Evolutionary conservation across 495 filamentous ascomycete genomes (phyloP).

Genomic region (Penicillium tannophilum): DNA sequence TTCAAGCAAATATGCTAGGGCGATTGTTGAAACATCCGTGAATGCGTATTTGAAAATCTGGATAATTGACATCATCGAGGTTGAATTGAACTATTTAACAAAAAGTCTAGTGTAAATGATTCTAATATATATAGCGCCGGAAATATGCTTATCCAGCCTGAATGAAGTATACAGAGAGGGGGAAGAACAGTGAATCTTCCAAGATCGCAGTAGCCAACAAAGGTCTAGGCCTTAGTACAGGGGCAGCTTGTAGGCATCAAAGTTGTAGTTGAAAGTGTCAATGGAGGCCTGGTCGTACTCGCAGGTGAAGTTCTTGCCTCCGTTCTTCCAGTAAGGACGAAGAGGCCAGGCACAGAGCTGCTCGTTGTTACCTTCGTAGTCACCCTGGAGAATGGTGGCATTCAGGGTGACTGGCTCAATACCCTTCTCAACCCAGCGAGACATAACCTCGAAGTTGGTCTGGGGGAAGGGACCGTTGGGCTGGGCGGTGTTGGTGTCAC

Average conservation of each 20-base stretch:
- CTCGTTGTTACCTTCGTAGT: constrained; percentile 36
- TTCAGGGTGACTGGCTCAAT: constrained; percentile 37
- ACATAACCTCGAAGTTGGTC: constrained; percentile 42
- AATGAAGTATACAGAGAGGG: no score
- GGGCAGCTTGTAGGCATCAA: constrained; percentile 28
- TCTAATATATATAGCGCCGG: no score
- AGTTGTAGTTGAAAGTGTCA: constrained; percentile 41
- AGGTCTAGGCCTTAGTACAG: constrained; percentile 22
- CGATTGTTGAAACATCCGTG: no score
- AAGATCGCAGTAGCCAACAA: not conserved
- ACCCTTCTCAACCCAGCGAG: constrained; percentile 55
- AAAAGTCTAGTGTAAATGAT: no score
- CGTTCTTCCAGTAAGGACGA: constrained; percentile 43
- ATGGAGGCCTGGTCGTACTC: constrained; percentile 46
- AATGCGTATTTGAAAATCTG: no score
- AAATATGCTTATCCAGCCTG: no score
- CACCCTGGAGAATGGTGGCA: constrained; percentile 33
- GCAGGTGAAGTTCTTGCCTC: constrained; percentile 30
- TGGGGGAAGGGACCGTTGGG: constrained; percentile 50
- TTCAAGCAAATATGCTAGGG: no score
- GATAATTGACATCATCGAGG: no score
- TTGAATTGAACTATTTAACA: no score
- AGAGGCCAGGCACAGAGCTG: constrained; percentile 50
- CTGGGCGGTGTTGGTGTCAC: constrained; percentile 39
- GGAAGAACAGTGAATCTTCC: no score